Conservation (phyloP, 2,329 filamentous ascomycete genomes). For the Ophiosphaerella herpotricha region DNA sequence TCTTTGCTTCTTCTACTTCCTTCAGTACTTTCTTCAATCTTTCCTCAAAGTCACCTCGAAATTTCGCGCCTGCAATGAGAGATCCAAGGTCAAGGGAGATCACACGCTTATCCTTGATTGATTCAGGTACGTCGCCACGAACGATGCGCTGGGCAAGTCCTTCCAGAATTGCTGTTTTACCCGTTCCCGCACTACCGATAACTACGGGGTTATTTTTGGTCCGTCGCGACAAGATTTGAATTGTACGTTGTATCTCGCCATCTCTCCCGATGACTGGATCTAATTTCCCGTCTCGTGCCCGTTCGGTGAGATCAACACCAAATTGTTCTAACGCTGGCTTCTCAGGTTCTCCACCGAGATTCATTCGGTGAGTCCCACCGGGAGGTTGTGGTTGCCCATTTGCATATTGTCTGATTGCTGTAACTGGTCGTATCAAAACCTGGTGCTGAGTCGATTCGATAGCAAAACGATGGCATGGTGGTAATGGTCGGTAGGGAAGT, state of each 20-base stretch:
- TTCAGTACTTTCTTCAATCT: slow-evolving; percentile 86
- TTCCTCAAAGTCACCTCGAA: slow-evolving; percentile 94
- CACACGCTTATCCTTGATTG: slow-evolving; percentile 91
- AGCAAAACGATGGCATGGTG: slow-evolving; percentile 30
- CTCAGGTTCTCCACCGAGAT: slow-evolving; percentile 74
- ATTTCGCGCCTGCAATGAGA: slow-evolving; percentile 94
- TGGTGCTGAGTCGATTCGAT: slow-evolving; percentile 7
- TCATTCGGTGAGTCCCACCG: slow-evolving; percentile 92
- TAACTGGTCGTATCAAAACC: slow-evolving; percentile 45
- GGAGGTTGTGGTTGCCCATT: slow-evolving; percentile 74
- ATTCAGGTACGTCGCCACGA: slow-evolving; percentile 90
- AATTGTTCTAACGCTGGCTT: slow-evolving; percentile 90
- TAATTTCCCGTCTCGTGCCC: slow-evolving; percentile 84
- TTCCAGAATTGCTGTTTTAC: slow-evolving; percentile 92
- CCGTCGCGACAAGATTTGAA: slow-evolving; percentile 87
- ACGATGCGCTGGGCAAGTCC: slow-evolving; percentile 89
- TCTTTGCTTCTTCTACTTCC: slow-evolving; percentile 87
- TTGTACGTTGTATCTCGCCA: slow-evolving; percentile 87
- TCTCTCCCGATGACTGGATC: slow-evolving; percentile 96
- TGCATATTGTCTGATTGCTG: slow-evolving; percentile 61
- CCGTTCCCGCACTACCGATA: slow-evolving; percentile 89
- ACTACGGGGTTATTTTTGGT: slow-evolving; percentile 97
- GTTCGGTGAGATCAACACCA: slow-evolving; percentile 85
- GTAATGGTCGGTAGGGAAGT: slow-evolving; percentile 20
- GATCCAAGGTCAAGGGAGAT: slow-evolving; percentile 86